A percentile compares a stretch with the other conserved stretches of the same genome.
These are phyloP conservation scores for Venturia carpophila DNA, from an alignment of 2,329 filamentous ascomycete species.

Conservation along the genomic window DNA sequence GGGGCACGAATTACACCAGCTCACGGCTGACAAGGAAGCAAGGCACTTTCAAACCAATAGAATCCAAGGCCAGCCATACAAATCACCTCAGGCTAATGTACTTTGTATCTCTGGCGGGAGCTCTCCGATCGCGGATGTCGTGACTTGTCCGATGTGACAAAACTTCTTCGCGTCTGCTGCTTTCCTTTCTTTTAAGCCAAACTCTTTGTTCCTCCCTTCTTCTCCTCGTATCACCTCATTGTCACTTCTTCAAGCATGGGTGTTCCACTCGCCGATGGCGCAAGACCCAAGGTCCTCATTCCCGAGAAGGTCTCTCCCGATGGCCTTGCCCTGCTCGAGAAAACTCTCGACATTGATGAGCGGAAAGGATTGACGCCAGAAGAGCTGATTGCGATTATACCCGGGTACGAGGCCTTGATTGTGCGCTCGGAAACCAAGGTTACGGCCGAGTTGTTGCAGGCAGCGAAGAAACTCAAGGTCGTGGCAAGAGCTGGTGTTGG, in stretches of 20 bases:
- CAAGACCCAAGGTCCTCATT: constrained; percentile 53
- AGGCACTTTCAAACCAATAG: neutral
- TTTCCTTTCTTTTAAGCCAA: neutral
- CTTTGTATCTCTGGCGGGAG: neutral
- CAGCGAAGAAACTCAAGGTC: constrained; percentile 62
- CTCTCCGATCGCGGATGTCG: constrained; percentile 4
- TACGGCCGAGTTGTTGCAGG: constrained; percentile 57
- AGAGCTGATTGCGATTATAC: constrained; percentile 59
- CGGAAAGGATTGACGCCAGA: constrained; percentile 53
- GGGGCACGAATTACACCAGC: neutral
- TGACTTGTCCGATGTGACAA: neutral
- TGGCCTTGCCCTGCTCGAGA: constrained; percentile 60
- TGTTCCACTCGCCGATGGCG: neutral
- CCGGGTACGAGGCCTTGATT: constrained; percentile 66
- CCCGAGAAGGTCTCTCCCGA: constrained; percentile 76
- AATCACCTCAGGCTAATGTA: constrained; percentile 1
- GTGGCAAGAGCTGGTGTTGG: constrained; percentile 75
- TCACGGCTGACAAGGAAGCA: constrained; percentile 1
- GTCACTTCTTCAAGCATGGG: neutral
- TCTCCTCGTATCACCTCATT: neutral
- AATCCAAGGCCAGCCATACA: neutral
- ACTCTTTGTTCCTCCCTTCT: neutral
- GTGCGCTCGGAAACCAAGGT: constrained; percentile 78
- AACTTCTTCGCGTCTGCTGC: neutral
- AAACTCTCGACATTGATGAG: constrained; percentile 62